A percentile compares a stretch with the other conserved stretches of the same genome.
These are phyloP conservation scores for Spinellus fusiger DNA, from an alignment of 192 early-diverging fungal genomes.

Conservation along the genomic window DNA sequence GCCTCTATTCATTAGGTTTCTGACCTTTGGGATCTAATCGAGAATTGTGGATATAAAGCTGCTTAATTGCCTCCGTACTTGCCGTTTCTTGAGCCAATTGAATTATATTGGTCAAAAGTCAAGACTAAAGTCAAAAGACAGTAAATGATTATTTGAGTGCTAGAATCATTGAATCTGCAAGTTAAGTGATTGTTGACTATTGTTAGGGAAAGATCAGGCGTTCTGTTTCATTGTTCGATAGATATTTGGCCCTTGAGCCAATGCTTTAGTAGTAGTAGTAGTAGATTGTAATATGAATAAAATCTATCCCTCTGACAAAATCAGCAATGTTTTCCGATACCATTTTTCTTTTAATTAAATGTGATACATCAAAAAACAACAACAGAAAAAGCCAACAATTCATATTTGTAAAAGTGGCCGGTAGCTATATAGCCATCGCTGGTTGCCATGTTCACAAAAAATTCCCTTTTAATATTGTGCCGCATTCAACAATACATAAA, in stretches of 20 bases:
- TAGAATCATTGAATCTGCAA: conserved; percentile 5
- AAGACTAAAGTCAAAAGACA: conserved; percentile 10
- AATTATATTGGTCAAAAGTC: conserved; percentile 28
- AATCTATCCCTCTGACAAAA: too few species aligned
- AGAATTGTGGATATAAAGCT: conserved; percentile 1
- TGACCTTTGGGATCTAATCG: background rate
- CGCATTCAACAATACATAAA: too few species aligned
- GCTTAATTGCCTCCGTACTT: conserved; percentile 17
- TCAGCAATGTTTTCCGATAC: too few species aligned
- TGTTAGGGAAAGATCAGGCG: background rate
- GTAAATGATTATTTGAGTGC: conserved; percentile 6
- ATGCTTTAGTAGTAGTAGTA: conserved; percentile 2
- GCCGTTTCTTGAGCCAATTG: conserved; percentile 21
- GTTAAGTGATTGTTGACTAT: background rate
- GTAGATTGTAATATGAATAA: too few species aligned
- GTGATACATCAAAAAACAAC: too few species aligned
- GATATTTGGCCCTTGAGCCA: conserved; percentile 3
- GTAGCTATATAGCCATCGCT: too few species aligned
- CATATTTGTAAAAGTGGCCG: too few species aligned
- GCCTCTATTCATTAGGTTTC: conserved; percentile 5
- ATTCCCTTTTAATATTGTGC: too few species aligned
- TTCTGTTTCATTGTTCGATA: background rate
- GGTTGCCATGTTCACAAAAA: too few species aligned
- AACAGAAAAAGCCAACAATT: too few species aligned
- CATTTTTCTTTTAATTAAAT: too few species aligned